Base-by-base conservation (phyloP, 2,329 filamentous ascomycete genomes). In the Teratosphaeria zuluensis region DNA sequence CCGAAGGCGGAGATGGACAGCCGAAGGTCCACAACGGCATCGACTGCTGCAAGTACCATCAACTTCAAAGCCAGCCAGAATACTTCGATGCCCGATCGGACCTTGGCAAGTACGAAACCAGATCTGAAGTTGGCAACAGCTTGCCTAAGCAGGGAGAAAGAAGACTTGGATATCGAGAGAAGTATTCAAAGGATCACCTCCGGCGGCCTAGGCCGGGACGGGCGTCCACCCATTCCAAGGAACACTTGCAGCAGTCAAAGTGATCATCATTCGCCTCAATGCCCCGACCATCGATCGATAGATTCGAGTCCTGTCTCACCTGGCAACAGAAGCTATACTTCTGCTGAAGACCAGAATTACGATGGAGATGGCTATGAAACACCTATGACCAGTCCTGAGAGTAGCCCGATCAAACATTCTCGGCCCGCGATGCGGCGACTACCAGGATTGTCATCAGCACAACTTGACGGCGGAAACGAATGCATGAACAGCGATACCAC, bases 301-400 rank as follows among this genome's bases (percentile, higher is more conserved):
- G 16, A 21, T 4, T 24, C 42, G n/a, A 48, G 42, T 21, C 42
- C 19, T 8, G n/a, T 48, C n/a, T 19, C 12, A 42, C n/a, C 42
- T 48, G 42, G n/a, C 42, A 48, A 8, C 42, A 48, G 42, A n/a
- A 48, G n/a, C 19, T 9, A n/a, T 19, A n/a, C 16, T 21, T 48
- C 42, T 48, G 42, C n/a, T 6, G n/a, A 19, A 6, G 52, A 54
- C 6, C 24, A 14, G 16, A 46, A 46, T 12, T 14, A 19, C 11
- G 46, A 46, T 42, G 52, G 55, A 14, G 54, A 57, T 35, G 57
- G 42, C 4, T 61, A 59, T 56, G 59, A 59, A 24, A 65, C 63
- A 5, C 64, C 64, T 3, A 52, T 62, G 42, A 66, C 64, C 9
- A 65, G 60, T 33, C 60, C 63, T 16, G 58, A 58, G 28, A 12